Conservation (phyloP, 805 yeast genomes). For the Pichia heedii region DNA sequence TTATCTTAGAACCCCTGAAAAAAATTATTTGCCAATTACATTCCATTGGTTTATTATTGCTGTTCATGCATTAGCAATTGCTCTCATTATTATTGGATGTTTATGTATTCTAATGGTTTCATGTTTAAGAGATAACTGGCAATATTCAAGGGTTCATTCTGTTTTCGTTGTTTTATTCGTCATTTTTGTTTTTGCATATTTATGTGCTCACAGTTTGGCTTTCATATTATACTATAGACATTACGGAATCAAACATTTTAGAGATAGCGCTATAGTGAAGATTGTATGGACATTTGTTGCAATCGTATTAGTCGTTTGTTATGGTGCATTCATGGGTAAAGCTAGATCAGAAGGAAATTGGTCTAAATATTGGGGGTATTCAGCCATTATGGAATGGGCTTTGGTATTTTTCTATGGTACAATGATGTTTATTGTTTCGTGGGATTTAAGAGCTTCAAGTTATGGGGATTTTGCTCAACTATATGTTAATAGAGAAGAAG, state of each 20-base stretch:
- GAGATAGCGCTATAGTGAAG: constrained; percentile 46
- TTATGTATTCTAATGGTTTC: constrained; percentile 68
- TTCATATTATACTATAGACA: constrained; percentile 15
- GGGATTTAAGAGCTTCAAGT: constrained; percentile 42
- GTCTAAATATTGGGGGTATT: constrained; percentile 34
- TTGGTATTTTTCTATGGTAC: constrained; percentile 80
- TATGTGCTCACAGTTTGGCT: constrained; percentile 16
- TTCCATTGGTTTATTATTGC: constrained; percentile 14
- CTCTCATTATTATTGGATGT: constrained; percentile 33
- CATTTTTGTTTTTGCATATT: constrained; percentile 49
- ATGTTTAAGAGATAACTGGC: constrained; percentile 52
- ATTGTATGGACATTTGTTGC: constrained; percentile 59
- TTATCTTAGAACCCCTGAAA: constrained; percentile 45
- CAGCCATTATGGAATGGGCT: constrained; percentile 77
- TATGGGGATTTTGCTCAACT: constrained; percentile 11
- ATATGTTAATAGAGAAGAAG: constrained; percentile 1
- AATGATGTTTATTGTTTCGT: constrained; percentile 50
- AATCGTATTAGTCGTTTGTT: constrained; percentile 57
- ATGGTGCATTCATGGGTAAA: constrained; percentile 33
- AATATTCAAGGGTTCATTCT: constrained; percentile 47
- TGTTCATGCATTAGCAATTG: constrained; percentile 20
- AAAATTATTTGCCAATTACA: constrained; percentile 41
- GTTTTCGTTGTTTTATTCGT: constrained; percentile 70
- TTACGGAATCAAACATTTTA: constrained; percentile 19
- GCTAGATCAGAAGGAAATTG: constrained; percentile 16